A percentile compares a stretch with the other conserved stretches of the same genome.
These are phyloP conservation scores for Dendrobium huoshanense DNA, from an alignment of 106 monocot species.

Conservation along the genomic window DNA sequence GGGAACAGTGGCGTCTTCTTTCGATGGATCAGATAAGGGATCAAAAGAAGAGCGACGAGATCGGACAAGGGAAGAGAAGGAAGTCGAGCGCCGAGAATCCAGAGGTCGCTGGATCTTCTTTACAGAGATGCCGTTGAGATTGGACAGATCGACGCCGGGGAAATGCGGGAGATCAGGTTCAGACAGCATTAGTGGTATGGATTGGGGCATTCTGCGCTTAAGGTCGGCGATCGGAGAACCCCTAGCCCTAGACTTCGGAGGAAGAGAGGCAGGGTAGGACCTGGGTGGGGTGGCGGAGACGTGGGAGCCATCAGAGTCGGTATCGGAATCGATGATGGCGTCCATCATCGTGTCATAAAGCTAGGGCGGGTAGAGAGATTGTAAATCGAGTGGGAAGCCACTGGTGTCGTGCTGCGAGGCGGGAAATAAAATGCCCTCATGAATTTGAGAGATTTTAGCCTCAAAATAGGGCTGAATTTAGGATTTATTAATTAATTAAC, in stretches of 20 bases:
- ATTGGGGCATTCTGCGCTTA: slow-evolving; percentile 24
- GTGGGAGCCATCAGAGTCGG: slow-evolving; percentile 71
- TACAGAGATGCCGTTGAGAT: slow-evolving; percentile 30
- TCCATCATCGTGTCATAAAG: too few relatives aligned
- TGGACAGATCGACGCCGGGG: slow-evolving; percentile 27
- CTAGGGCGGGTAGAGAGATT: too few relatives aligned
- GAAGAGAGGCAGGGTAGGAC: slow-evolving; percentile 3
- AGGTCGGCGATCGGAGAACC: slow-evolving; percentile 14
- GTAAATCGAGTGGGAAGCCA: too few relatives aligned
- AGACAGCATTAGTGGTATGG: slow-evolving; percentile 11
- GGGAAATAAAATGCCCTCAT: too few relatives aligned
- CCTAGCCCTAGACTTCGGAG: slow-evolving; percentile 9
- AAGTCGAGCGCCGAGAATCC: slow-evolving; percentile 20
- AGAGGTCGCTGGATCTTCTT: slow-evolving; percentile 13
- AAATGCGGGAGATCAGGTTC: slow-evolving; percentile 10
- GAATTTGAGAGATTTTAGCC: too few relatives aligned
- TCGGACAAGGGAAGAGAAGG: slow-evolving; percentile 59
- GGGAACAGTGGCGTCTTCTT: slow-evolving; percentile 2
- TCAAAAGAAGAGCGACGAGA: slow-evolving; percentile 48
- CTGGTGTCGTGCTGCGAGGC: too few relatives aligned
- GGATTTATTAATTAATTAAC: too few relatives aligned
- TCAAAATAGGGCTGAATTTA: too few relatives aligned
- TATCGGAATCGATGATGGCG: slow-evolving; percentile 22
- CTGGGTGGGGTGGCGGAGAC: slow-evolving; percentile 40
- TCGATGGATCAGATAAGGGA: slow-evolving; percentile 22